phyloP scores from a whole-genome alignment of 2,329 filamentous ascomycete genomes.

The Triangularia setosa region DNA sequence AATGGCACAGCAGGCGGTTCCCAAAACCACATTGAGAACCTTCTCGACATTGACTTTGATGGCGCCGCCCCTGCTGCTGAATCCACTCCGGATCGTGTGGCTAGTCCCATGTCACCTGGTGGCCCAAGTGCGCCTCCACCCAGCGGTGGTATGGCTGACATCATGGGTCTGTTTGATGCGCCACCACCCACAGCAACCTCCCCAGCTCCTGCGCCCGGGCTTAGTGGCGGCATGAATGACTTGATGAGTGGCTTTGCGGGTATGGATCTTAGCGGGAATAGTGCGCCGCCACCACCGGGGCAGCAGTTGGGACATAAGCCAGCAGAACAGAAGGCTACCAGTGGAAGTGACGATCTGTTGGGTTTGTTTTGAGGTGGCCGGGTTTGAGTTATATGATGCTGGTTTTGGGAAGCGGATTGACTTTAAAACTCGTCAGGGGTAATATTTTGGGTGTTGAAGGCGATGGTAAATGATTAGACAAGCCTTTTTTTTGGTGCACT shows the following conservation, averaged over 20 bases:
- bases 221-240: conserved; percentile 65
- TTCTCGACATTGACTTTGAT: conserved; percentile 71
- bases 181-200: conserved; percentile 43
- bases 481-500: not conserved
- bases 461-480: not conserved
- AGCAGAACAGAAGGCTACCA: conserved; percentile 16
- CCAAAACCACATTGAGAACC: conserved; percentile 82
- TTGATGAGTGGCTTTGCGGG: conserved; percentile 85
- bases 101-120: conserved; percentile 49
- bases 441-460: not conserved
- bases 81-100: conserved; percentile 65
- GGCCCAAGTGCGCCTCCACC: conserved; percentile 32
- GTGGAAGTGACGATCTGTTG: conserved; percentile 25
- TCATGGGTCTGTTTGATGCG: conserved; percentile 66
- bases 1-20: conserved; percentile 52
- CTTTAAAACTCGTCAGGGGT: not conserved
- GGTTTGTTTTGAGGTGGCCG: conserved; percentile 22
- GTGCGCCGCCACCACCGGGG: conserved; percentile 61
- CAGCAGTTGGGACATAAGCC: conserved; percentile 37
- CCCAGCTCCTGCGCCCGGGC: conserved; percentile 18
- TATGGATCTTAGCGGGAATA: conserved; percentile 66
- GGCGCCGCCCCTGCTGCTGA: conserved; percentile 72
- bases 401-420: not conserved
- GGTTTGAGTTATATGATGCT: not conserved
- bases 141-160: conserved; percentile 55